A percentile compares a stretch with the other conserved stretches of the same genome.
phyloP scores from a whole-genome alignment of 179 eudicot genomes.

The Beta lomatogona region DNA sequence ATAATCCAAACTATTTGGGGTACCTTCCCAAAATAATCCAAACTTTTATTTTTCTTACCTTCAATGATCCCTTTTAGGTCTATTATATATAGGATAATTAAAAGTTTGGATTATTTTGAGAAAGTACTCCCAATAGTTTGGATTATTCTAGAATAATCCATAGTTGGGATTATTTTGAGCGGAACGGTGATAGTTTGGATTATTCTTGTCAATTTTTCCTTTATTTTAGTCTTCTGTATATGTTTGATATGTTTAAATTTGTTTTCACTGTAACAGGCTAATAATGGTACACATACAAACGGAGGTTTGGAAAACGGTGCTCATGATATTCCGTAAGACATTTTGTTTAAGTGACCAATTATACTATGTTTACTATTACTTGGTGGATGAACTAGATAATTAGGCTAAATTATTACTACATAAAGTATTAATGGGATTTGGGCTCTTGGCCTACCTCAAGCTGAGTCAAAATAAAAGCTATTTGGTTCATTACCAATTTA shows the following conservation, averaged over 20 bases:
- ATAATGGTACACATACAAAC: constrained; percentile 38
- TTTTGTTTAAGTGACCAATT: background rate
- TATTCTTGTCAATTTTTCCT: background rate
- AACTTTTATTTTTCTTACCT: no score
- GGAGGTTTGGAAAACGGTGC: constrained; percentile 43
- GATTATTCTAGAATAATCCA: no score
- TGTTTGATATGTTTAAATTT: constrained; percentile 10
- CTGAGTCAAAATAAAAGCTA: background rate
- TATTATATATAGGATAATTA: no score
- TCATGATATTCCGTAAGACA: constrained; percentile 56
- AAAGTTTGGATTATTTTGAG: no score
- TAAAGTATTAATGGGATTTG: background rate
- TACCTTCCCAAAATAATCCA: no score
- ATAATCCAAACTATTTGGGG: no score
- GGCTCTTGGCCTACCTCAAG: background rate
- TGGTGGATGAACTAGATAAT: background rate
- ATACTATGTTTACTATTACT: background rate
- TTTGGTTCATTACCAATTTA: background rate
- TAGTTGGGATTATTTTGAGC: no score
- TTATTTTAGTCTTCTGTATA: background rate
- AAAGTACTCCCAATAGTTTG: no score
- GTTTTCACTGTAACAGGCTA: constrained; percentile 35
- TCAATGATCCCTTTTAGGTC: no score
- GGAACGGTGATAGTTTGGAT: no score
- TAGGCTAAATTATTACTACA: background rate